Evolutionary conservation across 1,139 yeast species (phyloP), one percentile per base, ranked within the genome.

Genomic region (Tardiomyces blankii): DNA sequence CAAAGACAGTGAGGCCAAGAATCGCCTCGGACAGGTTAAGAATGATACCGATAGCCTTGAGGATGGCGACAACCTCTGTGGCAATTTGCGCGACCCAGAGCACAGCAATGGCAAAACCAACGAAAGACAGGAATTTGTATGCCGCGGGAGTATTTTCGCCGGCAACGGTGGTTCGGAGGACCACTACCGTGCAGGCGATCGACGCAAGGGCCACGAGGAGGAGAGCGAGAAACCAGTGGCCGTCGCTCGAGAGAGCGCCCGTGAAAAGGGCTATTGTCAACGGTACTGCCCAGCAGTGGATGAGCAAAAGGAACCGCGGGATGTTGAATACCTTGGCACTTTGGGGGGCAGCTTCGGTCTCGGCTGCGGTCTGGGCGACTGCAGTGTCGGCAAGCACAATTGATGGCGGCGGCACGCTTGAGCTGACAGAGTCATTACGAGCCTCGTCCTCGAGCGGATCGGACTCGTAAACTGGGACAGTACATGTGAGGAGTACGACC

Each of bases 1-100:
- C 96, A 67, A 89, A 88, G 0, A 89, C 74, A 0, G 96, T 88
- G 23, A 87, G 67, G 0, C 96, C 96, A 16, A 86, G 65, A 4
- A 88, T 75, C 2, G 91, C 91, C 54, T 85, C 93, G 18, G 88
- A 78, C n/a, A 87, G 61, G 47, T 76, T 62, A 47, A 75, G 77
- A 3, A 79, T 69, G 1, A 77, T 66, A 0, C 91, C 80, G 48
- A 84, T 63, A 38, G 83, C 70, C 47, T 80, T 78, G 43, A 91
- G 65, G 1, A 83, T 69, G 14, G 77, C 74, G 25, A 91, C 84
- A 19, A 88, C 78, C 55, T 83, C 85, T 8, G 82, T 77, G 0
- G 96, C 95, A 46, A 86, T 77, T 1, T 76, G 60, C 0, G 94
- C 76, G 16, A 88, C 82, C 82, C 93, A 84, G 5, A 77, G 64